Evolutionary conservation across 1,139 yeast genomes (phyloP).

Genomic region (Suhomyces kunorum): DNA sequence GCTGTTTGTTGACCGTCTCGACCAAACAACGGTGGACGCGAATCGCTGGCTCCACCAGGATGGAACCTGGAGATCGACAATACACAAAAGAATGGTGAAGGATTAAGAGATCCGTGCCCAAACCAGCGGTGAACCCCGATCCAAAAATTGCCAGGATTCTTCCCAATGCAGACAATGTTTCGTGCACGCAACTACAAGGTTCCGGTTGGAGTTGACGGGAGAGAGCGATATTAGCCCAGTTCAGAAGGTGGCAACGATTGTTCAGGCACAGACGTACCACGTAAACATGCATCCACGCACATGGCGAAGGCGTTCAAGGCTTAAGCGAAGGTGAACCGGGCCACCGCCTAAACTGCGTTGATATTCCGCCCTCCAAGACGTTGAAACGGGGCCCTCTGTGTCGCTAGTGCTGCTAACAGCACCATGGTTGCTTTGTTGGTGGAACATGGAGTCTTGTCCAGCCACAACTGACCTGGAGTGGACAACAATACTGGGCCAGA

Average conservation of each 20-base stretch:
- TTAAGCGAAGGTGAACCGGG: too few relatives aligned
- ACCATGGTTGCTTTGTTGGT: neutral
- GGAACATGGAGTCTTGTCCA: too few relatives aligned
- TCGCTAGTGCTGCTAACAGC: neutral
- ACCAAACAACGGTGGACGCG: neutral
- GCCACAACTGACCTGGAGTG: too few relatives aligned
- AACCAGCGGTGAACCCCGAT: too few relatives aligned
- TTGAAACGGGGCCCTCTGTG: neutral
- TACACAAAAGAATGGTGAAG: too few relatives aligned
- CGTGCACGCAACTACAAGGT: neutral
- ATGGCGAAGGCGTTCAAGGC: neutral
- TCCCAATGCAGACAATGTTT: neutral
- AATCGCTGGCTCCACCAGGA: neutral
- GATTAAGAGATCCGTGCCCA: too few relatives aligned
- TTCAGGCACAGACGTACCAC: neutral
- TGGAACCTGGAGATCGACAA: too few relatives aligned
- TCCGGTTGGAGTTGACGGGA: slow-evolving; percentile 1
- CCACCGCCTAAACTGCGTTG: too few relatives aligned
- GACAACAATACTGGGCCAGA: neutral
- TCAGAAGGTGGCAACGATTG: neutral
- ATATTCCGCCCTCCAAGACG: too few relatives aligned
- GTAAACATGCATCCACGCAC: neutral
- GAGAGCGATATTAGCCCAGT: neutral
- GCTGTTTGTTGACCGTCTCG: neutral
- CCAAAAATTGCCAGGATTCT: neutral